Percentiles rank a stretch among this genome's conserved stretches.
Evolutionary conservation across 495 filamentous ascomycete genomes (phyloP).

Genomic region (Lasiosphaeria miniovina): DNA sequence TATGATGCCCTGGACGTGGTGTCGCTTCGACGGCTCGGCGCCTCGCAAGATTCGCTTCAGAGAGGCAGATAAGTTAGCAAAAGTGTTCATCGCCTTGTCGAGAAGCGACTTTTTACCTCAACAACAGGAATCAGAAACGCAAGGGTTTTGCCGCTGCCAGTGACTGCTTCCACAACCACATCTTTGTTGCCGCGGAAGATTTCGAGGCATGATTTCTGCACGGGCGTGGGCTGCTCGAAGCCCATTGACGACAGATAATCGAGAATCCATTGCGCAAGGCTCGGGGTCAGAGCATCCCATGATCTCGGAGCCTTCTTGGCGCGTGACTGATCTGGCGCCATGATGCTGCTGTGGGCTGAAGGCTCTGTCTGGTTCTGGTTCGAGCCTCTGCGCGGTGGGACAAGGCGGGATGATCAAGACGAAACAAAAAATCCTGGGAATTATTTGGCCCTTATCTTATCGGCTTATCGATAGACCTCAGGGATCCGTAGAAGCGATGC

Average conservation of each 20-base stretch:
- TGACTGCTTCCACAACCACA: slow-evolving; percentile 96
- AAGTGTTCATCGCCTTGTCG: not conserved
- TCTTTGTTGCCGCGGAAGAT: slow-evolving; percentile 92
- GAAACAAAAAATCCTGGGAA: slow-evolving; percentile 9
- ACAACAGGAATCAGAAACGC: slow-evolving; percentile 87
- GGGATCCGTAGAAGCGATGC: not conserved
- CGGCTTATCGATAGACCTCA: slow-evolving; percentile 14
- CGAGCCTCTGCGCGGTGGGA: not conserved
- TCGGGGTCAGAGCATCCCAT: slow-evolving; percentile 68
- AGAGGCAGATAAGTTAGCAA: not conserved
- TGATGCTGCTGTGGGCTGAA: slow-evolving; percentile 13
- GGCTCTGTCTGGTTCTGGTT: not conserved
- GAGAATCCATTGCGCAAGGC: slow-evolving; percentile 85
- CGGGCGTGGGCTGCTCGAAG: slow-evolving; percentile 85
- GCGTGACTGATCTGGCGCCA: slow-evolving; percentile 36
- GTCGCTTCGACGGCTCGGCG: slow-evolving; percentile 73
- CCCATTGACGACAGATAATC: slow-evolving; percentile 82
- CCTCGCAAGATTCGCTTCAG: slow-evolving; percentile 61
- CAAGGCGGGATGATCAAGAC: not conserved
- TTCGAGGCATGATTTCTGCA: slow-evolving; percentile 90
- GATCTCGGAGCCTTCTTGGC: slow-evolving; percentile 53
- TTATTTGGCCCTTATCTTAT: slow-evolving; percentile 15
- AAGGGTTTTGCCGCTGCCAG: slow-evolving; percentile 91
- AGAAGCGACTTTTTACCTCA: slow-evolving; percentile 41
- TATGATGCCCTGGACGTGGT: slow-evolving; percentile 86